These are phyloP conservation scores for Pseudevernia furfuracea DNA, from an alignment of 495 filamentous ascomycete species.

Conservation along the genomic window DNA sequence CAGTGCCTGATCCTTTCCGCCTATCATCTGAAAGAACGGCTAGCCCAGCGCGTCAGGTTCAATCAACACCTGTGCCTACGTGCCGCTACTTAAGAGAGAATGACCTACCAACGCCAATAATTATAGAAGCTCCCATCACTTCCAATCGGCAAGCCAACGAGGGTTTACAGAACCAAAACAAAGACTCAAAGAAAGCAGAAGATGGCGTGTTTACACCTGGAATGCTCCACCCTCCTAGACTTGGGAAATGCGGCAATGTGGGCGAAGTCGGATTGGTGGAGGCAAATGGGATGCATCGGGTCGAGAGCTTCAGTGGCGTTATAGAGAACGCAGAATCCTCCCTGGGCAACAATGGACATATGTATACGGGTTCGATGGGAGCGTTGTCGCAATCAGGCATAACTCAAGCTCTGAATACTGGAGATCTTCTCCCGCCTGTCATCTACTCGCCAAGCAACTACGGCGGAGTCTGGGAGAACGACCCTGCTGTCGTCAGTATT, in stretches of 20 bases:
- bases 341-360: neutral
- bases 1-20: constrained; percentile 10
- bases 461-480: constrained; percentile 28
- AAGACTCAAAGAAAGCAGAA: neutral
- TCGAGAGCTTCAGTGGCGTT: constrained; percentile 23
- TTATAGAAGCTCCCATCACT: constrained; percentile 2
- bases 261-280: constrained; percentile 22
- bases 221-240: constrained; percentile 18
- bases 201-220: constrained; percentile 9
- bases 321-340: constrained; percentile 22
- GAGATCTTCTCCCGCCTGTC: constrained; percentile 15
- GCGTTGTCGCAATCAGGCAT: constrained; percentile 6
- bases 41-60: constrained; percentile 13
- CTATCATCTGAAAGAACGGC: constrained; percentile 6
- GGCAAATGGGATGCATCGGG: constrained; percentile 18
- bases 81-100: constrained; percentile 22
- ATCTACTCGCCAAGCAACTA: constrained; percentile 22
- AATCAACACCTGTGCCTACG: constrained; percentile 23
- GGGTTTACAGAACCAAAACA: neutral
- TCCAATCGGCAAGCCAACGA: constrained; percentile 1
- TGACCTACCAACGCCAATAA: constrained; percentile 3
- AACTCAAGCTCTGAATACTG: constrained; percentile 3
- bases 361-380: constrained; percentile 5
- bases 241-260: constrained; percentile 21
- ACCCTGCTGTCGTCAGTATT: constrained; percentile 26